Conservation (phyloP, 495 filamentous ascomycete genomes). For the Penicillium cataractarum region DNA sequence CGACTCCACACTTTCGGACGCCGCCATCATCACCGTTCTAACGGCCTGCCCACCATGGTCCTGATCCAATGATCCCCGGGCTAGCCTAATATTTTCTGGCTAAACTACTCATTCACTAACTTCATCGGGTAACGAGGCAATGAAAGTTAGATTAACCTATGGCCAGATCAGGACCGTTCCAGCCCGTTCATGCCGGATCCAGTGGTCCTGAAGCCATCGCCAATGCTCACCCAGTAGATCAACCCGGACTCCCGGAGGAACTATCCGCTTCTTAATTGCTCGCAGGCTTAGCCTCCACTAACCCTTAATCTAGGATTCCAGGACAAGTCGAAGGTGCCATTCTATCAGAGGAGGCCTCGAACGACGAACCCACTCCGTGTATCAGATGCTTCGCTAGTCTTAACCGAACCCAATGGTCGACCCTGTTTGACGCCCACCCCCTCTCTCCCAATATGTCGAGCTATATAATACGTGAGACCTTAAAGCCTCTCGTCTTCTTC, state of each 20-base stretch:
- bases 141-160: slow-evolving; percentile 19
- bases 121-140: not conserved
- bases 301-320: slow-evolving; percentile 11
- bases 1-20: slow-evolving; percentile 4
- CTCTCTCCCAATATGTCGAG: slow-evolving; percentile 1
- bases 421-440: slow-evolving; percentile 11
- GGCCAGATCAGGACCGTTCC: slow-evolving; percentile 7
- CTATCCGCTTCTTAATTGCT: slow-evolving; percentile 4
- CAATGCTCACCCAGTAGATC: slow-evolving; percentile 3
- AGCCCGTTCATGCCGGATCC: slow-evolving; percentile 14
- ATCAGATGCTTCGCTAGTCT: slow-evolving; percentile 16
- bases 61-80: not conserved
- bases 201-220: slow-evolving; percentile 13
- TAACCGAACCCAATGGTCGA: slow-evolving; percentile 8
- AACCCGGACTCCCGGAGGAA: slow-evolving; percentile 4
- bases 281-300: slow-evolving; percentile 10
- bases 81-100: not conserved
- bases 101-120: slow-evolving; percentile 7
- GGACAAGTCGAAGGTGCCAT: slow-evolving; percentile 10
- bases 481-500: not conserved
- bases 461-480: slow-evolving; percentile 24
- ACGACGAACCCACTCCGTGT: slow-evolving; percentile 21
- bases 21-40: not conserved
- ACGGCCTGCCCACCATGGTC: not conserved
- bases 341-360: slow-evolving; percentile 8